Evolutionary conservation across 202 grass and related monocot genomes (phyloP).

Genomic region (Sporobolus alterniflorus): DNA sequence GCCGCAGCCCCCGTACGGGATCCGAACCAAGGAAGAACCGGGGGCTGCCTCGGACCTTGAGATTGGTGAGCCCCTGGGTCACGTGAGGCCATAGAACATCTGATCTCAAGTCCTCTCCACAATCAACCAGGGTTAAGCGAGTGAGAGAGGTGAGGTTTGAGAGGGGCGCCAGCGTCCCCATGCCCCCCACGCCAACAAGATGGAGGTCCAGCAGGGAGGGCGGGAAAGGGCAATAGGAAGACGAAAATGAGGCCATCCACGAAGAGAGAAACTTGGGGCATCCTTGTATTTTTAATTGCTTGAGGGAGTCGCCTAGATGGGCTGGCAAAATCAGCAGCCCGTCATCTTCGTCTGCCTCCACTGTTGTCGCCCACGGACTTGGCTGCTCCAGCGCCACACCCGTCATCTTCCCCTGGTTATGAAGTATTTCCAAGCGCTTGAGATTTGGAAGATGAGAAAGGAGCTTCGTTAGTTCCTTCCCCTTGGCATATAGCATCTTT

Average conservation of each 20-base stretch:
- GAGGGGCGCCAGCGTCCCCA: too few species aligned
- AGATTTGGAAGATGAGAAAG: too few species aligned
- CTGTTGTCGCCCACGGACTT: too few species aligned
- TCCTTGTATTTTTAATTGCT: accelerated
- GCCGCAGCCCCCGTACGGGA: too few species aligned
- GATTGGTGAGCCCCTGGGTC: not conserved
- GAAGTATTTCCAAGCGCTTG: too few species aligned
- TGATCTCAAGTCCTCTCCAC: not conserved
- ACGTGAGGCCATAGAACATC: not conserved
- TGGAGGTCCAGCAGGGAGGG: not conserved
- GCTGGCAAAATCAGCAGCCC: too few species aligned
- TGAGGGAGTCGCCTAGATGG: too few species aligned
- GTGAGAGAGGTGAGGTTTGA: not conserved
- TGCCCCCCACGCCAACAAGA: not conserved
- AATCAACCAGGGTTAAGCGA: not conserved
- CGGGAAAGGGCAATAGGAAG: not conserved
- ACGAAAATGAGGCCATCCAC: not conserved
- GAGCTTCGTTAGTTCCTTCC: too few species aligned
- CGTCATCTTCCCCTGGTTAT: too few species aligned
- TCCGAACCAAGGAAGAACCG: not conserved
- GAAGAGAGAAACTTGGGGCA: not conserved
- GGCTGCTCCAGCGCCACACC: too few species aligned
- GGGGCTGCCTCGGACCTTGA: not conserved
- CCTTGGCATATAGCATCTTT: too few species aligned
- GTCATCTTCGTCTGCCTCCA: too few species aligned